Conservation (phyloP, 257 asterid species). For the Verbascum thapsus region DNA sequence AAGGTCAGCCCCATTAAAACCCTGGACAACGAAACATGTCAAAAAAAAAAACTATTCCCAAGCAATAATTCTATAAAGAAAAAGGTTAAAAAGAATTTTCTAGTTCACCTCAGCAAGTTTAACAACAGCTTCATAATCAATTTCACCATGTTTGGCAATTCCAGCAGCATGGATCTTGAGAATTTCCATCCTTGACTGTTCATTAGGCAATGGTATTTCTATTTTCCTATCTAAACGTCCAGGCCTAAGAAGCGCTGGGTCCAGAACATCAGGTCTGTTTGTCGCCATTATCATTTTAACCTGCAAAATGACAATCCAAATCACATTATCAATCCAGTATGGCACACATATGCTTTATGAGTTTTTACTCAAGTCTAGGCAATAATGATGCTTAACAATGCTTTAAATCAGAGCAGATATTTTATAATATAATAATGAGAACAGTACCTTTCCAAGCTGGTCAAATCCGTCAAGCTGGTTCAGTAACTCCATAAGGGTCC, state of each 20-base stretch:
- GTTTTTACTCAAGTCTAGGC: not conserved
- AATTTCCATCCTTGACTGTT: constrained; percentile 90
- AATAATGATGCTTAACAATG: constrained; percentile 1
- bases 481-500: constrained; percentile 95
- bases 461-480: constrained; percentile 97
- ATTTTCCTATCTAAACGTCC: constrained; percentile 95
- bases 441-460: constrained; percentile 88
- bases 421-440: constrained; percentile 8
- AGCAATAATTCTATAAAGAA: too few species aligned
- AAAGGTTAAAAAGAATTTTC: constrained; percentile 17
- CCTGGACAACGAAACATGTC: constrained; percentile 46
- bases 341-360: not conserved
- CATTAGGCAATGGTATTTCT: constrained; percentile 94
- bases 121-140: constrained; percentile 91
- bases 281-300: constrained; percentile 99
- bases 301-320: constrained; percentile 43
- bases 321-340: constrained; percentile 3
- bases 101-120: constrained; percentile 89
- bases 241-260: constrained; percentile 97
- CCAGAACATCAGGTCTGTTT: constrained; percentile 92
- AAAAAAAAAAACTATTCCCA: not conserved
- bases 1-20: constrained; percentile 94
- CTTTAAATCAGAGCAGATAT: not conserved
- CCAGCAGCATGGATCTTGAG: constrained; percentile 95
- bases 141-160: constrained; percentile 96